Evolutionary conservation across 768 basidiomycete species (phyloP), one percentile per base, ranked within the genome.

Genomic region (Tephrocybe sp.): DNA sequence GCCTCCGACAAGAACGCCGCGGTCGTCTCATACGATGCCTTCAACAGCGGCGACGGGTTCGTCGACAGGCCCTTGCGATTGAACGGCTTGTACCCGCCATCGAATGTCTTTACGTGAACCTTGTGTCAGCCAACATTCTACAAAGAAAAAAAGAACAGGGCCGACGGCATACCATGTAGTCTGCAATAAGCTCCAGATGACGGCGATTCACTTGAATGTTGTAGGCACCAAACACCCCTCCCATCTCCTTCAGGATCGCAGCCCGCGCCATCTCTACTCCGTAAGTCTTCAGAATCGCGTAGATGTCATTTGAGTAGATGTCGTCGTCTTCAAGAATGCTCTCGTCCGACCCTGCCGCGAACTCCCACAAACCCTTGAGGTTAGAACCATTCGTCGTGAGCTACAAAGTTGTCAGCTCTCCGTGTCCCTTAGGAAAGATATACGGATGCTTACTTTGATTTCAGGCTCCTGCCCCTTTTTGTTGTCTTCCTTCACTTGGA

Each of bases 141-240:
- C n/a, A 11, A 24, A 27, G 25, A 23, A 8, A 10, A 5, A 44
- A 21, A 1, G 8, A 4, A 9, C 33, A 40, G n/a, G n/a, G n/a
- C n/a, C n/a, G n/a, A n/a, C n/a, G n/a, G 62, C 86, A 57, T 61
- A 95, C 95, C 97, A 99, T 99, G 66, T 98, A 99, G 67, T 99
- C 97, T 12, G 97, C 97, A 65, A 99, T 97, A 55, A 99, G 76
- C 60, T 95, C 93, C 41, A 98, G 75, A 73, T 99, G 97, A 40
- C 97, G 83, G 55, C 80, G 80, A 68, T 98, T 87, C 50, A 99
- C 95, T 51, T 90, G 89, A 60, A 99, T 99, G 62, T 86, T 94
- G 74, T 99, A 99, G 2, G 86, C 92, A 5, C 82, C 85, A 68
- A 99, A 99, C 36, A 99, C 92, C 16, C 83, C 84, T 42, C 86